Conservation (phyloP, 2,329 filamentous ascomycete genomes). For the Teratosphaeria zuluensis region DNA sequence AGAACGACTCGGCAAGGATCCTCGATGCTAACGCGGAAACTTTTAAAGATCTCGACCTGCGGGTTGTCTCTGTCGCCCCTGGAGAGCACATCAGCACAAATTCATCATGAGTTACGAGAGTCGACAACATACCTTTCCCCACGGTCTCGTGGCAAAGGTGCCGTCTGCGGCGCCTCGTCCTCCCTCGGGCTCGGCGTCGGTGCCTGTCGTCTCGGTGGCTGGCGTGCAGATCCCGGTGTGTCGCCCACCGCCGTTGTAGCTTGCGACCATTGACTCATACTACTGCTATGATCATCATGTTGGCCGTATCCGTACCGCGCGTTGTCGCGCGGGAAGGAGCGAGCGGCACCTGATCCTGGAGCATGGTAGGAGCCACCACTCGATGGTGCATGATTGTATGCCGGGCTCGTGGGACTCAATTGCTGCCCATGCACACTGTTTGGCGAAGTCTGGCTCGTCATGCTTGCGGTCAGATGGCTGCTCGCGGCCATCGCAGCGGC, state of each 20-base stretch:
- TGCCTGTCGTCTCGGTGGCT: slow-evolving; percentile 15
- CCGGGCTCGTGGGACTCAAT: slow-evolving; percentile 41
- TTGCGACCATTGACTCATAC: slow-evolving; percentile 17
- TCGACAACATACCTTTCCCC: slow-evolving; percentile 3
- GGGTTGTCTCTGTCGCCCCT: slow-evolving; percentile 29
- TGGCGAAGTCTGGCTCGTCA: slow-evolving; percentile 34
- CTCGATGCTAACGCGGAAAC: slow-evolving; percentile 94
- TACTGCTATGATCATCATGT: slow-evolving; percentile 14
- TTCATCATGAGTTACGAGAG: not conserved
- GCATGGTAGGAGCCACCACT: slow-evolving; percentile 18
- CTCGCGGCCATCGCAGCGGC: slow-evolving; percentile 42
- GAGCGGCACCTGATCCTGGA: slow-evolving; percentile 16
- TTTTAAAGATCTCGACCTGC: slow-evolving; percentile 93
- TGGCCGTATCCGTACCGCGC: slow-evolving; percentile 8
- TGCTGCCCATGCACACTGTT: slow-evolving; percentile 21
- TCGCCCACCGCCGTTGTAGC: slow-evolving; percentile 13
- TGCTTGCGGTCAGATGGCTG: slow-evolving; percentile 41
- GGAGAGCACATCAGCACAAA: not conserved
- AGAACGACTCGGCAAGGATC: slow-evolving; percentile 97
- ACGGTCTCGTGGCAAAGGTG: slow-evolving; percentile 8
- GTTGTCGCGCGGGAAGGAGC: slow-evolving; percentile 23
- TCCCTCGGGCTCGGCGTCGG: slow-evolving; percentile 23
- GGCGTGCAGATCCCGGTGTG: slow-evolving; percentile 7
- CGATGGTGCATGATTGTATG: slow-evolving; percentile 30
- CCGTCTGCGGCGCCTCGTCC: slow-evolving; percentile 15